Evolutionary conservation across 2,329 filamentous ascomycete genomes (phyloP).

Genomic region (Penicillium sp.): DNA sequence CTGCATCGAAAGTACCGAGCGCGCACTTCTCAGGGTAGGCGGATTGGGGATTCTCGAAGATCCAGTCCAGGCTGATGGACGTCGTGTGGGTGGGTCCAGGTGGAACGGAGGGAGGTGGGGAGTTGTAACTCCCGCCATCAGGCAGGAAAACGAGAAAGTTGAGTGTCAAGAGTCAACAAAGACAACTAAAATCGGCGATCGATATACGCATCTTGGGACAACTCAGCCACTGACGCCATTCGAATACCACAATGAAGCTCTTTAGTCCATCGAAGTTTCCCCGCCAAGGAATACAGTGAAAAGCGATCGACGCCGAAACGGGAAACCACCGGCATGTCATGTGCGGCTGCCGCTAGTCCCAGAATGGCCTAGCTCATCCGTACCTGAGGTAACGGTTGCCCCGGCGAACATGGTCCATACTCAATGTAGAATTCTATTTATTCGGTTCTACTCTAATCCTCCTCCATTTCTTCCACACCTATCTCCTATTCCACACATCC

Average conservation of each 20-base stretch:
- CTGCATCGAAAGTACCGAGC: conserved; percentile 46
- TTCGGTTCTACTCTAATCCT: conserved; percentile 28
- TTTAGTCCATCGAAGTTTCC: not conserved
- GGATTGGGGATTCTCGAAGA: conserved; percentile 29
- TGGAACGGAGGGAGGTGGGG: conserved; percentile 31
- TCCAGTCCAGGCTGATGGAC: conserved; percentile 28
- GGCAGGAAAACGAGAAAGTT: not conserved
- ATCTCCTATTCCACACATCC: conserved; percentile 25
- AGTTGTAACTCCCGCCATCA: conserved; percentile 34
- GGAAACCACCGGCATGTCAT: conserved; percentile 44
- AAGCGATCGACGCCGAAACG: conserved; percentile 48
- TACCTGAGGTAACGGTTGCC: conserved; percentile 44
- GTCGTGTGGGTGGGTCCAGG: conserved; percentile 32
- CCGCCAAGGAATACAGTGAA: conserved; percentile 4
- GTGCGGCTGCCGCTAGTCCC: conserved; percentile 45
- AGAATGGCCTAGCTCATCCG: conserved; percentile 33
- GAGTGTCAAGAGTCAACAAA: not conserved
- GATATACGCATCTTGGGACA: not conserved
- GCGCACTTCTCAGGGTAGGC: conserved; percentile 26
- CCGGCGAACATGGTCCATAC: conserved; percentile 30
- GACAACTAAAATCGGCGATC: not conserved
- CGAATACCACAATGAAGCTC: not conserved
- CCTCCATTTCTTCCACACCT: conserved; percentile 21
- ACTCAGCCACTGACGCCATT: not conserved
- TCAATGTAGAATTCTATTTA: conserved; percentile 39